Percentiles rank a stretch among this genome's conserved stretches.
These are phyloP conservation scores for Lachancea sp. DNA, from an alignment of 805 yeast species.

Conservation along the genomic window DNA sequence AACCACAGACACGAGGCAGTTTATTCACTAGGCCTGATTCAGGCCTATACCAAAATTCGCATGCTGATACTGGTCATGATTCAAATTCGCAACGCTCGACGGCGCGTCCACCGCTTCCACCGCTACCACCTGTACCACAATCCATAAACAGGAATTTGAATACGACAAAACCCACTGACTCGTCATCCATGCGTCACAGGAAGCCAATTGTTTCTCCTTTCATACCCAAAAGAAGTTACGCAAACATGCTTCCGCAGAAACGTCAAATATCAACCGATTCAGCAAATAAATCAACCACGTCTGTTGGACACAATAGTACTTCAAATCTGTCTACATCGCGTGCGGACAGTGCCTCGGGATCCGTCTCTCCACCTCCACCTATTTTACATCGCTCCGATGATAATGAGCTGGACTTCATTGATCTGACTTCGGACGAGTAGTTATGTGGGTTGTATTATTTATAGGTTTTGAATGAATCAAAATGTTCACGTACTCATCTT, in stretches of 20 bases:
- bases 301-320: not conserved
- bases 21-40: not conserved
- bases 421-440: constrained; percentile 21
- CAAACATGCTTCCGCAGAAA: constrained; percentile 25
- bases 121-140: constrained; percentile 9
- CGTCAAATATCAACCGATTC: constrained; percentile 13
- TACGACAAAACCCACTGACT: not conserved
- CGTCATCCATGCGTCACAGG: constrained; percentile 8
- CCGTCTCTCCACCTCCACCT: constrained; percentile 2
- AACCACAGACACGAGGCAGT: not conserved
- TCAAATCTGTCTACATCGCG: not conserved
- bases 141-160: not conserved
- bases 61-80: not conserved
- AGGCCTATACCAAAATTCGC: not conserved
- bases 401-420: constrained; percentile 18
- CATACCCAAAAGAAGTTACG: constrained; percentile 28
- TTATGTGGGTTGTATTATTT: constrained; percentile 5
- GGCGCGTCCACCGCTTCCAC: constrained; percentile 12
- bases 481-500: too few relatives aligned
- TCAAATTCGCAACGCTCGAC: not conserved
- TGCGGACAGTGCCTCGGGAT: not conserved
- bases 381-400: not conserved
- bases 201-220: constrained; percentile 27
- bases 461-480: not conserved
- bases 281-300: not conserved